Base-by-base conservation (phyloP, 2,329 filamentous ascomycete species). In the Metarhizium sp. region DNA sequence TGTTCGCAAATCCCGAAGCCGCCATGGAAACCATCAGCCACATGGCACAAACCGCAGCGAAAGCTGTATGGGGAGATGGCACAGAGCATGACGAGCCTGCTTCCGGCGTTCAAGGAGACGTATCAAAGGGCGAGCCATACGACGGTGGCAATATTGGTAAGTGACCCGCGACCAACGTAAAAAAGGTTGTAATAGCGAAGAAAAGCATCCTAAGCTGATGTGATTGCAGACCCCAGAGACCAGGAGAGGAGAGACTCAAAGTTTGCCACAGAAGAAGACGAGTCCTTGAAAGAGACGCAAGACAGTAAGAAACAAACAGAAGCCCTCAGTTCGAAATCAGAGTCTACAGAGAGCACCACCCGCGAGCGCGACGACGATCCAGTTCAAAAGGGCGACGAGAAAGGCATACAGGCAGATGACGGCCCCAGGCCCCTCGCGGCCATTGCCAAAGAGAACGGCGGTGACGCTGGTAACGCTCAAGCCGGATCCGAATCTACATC, bases 141-240 rank as follows among this genome's bases (percentile, higher is more conserved):
- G 90, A 94, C 66, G 82, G 83, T 56, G 90, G 90, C 51, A 94
- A 94, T 68, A 72, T 81, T n/a, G 78, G 82, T 74, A 79, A 46
- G 65, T 30, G 13, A 55, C 30, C 32, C 20, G 10, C 29, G 14
- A 36, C 18, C 10, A 53, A 7, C n/a, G 18, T 13, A 52, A 7
- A 34, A 25, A 34, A 11, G 7, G 32, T 34, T 11, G 29, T 30
- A 4, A 11, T 13, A 6, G 30, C n/a, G 6, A 29, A 13, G 7
- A 16, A 45, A 25, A 6, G 4, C 18, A 34, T 32, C 3, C n/a
- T 45, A 10, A 45, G 30, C 16, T 16, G 7, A 45, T 13, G 20
- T 7, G 8, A n/a, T 43, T 25, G 5, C 30, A 52, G 42, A 49
- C 16, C 10, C 20, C 38, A 13, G 18, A 6, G 50, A 55, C 18